A percentile compares a stretch with the other conserved stretches of the same genome.
These are phyloP conservation scores for Stemphylium vesicarium DNA, from an alignment of 2,329 filamentous ascomycete species.

Conservation along the genomic window DNA sequence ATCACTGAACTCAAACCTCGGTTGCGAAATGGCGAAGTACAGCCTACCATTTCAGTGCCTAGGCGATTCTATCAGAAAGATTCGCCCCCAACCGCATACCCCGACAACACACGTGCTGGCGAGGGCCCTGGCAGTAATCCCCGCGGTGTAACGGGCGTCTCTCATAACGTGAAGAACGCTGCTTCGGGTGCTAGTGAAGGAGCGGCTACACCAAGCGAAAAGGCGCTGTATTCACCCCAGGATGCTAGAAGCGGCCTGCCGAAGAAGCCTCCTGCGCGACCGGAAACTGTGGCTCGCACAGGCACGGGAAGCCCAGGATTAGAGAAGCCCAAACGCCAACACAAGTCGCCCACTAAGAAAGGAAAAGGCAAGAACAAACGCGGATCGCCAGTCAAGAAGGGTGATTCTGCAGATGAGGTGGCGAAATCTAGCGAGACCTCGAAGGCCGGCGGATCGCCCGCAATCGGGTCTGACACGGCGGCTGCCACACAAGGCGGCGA, in stretches of 20 bases:
- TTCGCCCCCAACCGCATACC: not conserved
- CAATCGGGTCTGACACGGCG: not conserved
- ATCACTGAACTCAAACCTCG: slow-evolving; percentile 11
- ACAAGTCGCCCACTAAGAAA: slow-evolving; percentile 20
- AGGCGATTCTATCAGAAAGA: slow-evolving; percentile 28
- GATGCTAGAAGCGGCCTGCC: slow-evolving; percentile 45
- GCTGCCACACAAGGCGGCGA: not conserved
- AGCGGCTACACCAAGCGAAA: not conserved
- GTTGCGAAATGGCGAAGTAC: slow-evolving; percentile 15
- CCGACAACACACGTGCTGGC: not conserved
- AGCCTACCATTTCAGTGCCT: slow-evolving; percentile 27
- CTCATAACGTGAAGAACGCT: slow-evolving; percentile 3
- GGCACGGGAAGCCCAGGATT: slow-evolving; percentile 20
- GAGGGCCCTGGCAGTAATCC: slow-evolving; percentile 2
- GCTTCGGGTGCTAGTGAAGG: not conserved
- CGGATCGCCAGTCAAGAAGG: not conserved
- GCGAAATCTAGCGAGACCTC: not conserved
- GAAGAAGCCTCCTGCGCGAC: slow-evolving; percentile 15
- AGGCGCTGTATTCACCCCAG: slow-evolving; percentile 42
- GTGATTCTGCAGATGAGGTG: not conserved
- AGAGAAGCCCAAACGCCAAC: slow-evolving; percentile 24
- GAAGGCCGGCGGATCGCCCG: not conserved
- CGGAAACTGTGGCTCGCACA: not conserved
- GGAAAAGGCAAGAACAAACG: not conserved
- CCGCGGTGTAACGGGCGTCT: not conserved